A percentile compares a stretch with the other conserved stretches of the same genome.
These are phyloP conservation scores for Aeschynomene evenia DNA, from an alignment of 306 rosid genomes.

Conservation along the genomic window DNA sequence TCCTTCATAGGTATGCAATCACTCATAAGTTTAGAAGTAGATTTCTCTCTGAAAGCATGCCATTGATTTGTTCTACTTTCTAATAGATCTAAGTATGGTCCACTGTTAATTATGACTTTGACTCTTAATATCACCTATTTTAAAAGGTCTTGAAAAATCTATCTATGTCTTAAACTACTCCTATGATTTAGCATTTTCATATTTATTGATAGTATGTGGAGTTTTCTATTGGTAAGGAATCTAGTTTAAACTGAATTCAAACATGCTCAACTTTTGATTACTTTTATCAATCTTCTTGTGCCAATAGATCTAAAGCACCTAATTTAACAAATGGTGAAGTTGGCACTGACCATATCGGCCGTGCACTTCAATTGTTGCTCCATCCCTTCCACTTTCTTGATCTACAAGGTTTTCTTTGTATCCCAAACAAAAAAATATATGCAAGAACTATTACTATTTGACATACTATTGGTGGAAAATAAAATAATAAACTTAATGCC, in stretches of 20 bases:
- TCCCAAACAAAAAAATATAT: not conserved
- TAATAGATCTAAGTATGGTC: conserved; percentile 22
- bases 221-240: not conserved
- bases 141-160: not conserved
- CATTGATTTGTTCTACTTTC: conserved; percentile 1
- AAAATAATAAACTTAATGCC: not conserved
- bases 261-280: not conserved
- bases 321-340: not conserved
- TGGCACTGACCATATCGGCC: not conserved
- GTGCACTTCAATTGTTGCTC: not conserved
- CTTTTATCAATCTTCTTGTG: not conserved
- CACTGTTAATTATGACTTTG: not conserved
- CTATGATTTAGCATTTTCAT: not conserved
- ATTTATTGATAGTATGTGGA: not conserved
- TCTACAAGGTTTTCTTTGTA: not conserved
- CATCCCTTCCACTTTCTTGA: not conserved
- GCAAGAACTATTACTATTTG: not conserved
- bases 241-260: conserved; percentile 1
- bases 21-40: conserved; percentile 11
- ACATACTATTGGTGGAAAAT: not conserved
- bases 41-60: conserved; percentile 23
- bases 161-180: conserved; percentile 5
- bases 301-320: conserved; percentile 1
- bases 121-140: conserved; percentile 4
- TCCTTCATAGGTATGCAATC: conserved; percentile 70